A percentile compares a stretch with the other conserved stretches of the same genome.
Conservation (phyloP, 2,329 filamentous ascomycete genomes). For the Hymenoscyphus albidus region DNA sequence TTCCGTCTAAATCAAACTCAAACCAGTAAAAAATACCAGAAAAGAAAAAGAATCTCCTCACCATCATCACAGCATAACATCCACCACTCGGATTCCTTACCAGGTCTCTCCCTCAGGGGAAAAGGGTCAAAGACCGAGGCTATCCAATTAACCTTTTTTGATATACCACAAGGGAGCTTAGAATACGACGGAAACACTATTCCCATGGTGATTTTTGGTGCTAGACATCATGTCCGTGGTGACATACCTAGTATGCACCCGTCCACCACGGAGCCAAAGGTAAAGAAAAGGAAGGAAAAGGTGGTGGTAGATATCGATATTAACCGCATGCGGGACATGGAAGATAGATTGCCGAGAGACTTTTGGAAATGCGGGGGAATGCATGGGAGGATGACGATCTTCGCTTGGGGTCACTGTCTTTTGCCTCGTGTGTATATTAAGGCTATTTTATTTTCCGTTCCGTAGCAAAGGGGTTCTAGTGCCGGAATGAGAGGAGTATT, state of each 20-base stretch:
- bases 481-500: not conserved
- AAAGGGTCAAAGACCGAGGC: not conserved
- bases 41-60: not conserved
- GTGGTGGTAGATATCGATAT: not conserved
- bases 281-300: not conserved
- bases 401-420: not conserved
- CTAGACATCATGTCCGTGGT: no score
- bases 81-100: not conserved
- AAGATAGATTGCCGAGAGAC: slow-evolving; percentile 2
- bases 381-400: not conserved
- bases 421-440: slow-evolving; percentile 7
- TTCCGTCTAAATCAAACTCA: not conserved
- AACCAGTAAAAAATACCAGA: not conserved
- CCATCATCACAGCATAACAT: not conserved
- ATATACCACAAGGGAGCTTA: not conserved
- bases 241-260: no score
- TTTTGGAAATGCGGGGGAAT: not conserved
- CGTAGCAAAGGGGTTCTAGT: not conserved
- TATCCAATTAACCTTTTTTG: no score
- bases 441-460: slow-evolving; percentile 10
- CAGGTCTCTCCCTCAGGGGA: not conserved
- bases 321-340: not conserved
- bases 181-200: not conserved
- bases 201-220: no score
- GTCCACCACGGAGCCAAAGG: not conserved